Evolutionary conservation across 768 basidiomycete species (phyloP).

Genomic region (Tulasnella sp.): DNA sequence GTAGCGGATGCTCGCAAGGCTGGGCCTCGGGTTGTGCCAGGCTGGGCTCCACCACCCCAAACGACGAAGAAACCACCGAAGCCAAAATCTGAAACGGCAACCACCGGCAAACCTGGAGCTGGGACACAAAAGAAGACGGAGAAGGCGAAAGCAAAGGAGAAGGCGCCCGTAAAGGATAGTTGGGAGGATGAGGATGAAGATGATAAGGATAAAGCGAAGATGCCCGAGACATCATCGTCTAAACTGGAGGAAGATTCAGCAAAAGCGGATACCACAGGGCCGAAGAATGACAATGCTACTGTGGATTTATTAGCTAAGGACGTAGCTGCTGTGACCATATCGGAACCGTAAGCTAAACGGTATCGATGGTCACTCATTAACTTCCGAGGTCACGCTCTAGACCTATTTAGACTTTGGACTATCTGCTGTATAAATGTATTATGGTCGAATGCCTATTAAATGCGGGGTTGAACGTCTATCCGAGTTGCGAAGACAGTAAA

Average conservation of each 20-base stretch:
- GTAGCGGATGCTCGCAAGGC: conserved; percentile 63
- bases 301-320: conserved; percentile 21
- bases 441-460: background rate
- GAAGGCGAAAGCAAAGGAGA: conserved; percentile 80
- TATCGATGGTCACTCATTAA: background rate
- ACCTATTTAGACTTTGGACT: background rate
- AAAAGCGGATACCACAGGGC: background rate
- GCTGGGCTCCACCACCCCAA: conserved; percentile 66
- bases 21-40: conserved; percentile 45
- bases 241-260: background rate
- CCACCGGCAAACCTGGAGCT: conserved; percentile 12
- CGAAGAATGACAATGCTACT: conserved; percentile 23
- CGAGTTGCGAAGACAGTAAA: background rate
- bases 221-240: conserved; percentile 29
- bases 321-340: conserved; percentile 31
- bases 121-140: conserved; percentile 38
- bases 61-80: conserved; percentile 26
- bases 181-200: conserved; percentile 73
- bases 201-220: conserved; percentile 33
- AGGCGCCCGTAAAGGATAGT: conserved; percentile 72
- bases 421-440: background rate
- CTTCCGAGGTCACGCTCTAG: background rate
- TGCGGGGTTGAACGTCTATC: background rate
- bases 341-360: background rate
- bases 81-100: conserved; percentile 19